phyloP scores from a whole-genome alignment of 1,139 yeast species.

The Magnusiomyces magnusii region DNA sequence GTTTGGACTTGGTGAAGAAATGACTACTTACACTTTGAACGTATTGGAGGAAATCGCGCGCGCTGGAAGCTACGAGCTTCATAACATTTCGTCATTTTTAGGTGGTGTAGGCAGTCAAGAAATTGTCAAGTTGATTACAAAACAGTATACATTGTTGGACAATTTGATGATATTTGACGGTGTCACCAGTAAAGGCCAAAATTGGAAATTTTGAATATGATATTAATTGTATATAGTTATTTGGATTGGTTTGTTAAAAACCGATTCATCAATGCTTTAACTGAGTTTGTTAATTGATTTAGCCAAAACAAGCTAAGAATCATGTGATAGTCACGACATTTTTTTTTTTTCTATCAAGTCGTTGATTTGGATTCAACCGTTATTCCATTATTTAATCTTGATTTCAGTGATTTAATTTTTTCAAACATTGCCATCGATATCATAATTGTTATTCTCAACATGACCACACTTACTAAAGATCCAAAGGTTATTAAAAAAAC shows the following conservation, averaged over 20 bases:
- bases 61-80: slow-evolving; percentile 38
- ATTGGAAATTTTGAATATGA: slow-evolving; percentile 40
- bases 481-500: background rate
- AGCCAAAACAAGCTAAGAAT: too few species aligned
- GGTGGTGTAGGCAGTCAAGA: slow-evolving; percentile 84
- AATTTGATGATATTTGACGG: slow-evolving; percentile 66
- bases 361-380: background rate
- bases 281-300: too few species aligned
- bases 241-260: too few species aligned
- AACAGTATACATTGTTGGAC: slow-evolving; percentile 67
- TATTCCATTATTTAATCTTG: background rate
- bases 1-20: slow-evolving; percentile 14
- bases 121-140: slow-evolving; percentile 53
- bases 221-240: too few species aligned
- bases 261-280: too few species aligned
- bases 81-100: slow-evolving; percentile 47
- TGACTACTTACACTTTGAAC: slow-evolving; percentile 13
- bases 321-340: too few species aligned
- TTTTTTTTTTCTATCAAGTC: too few species aligned
- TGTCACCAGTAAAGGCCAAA: slow-evolving; percentile 43
- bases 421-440: too few species aligned
- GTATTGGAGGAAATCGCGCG: slow-evolving; percentile 28
- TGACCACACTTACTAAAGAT: background rate
- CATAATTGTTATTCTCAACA: background rate
- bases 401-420: too few species aligned